These are phyloP conservation scores for Mycosphaerella sp. DNA, from an alignment of 2,329 filamentous ascomycete species.

Conservation along the genomic window DNA sequence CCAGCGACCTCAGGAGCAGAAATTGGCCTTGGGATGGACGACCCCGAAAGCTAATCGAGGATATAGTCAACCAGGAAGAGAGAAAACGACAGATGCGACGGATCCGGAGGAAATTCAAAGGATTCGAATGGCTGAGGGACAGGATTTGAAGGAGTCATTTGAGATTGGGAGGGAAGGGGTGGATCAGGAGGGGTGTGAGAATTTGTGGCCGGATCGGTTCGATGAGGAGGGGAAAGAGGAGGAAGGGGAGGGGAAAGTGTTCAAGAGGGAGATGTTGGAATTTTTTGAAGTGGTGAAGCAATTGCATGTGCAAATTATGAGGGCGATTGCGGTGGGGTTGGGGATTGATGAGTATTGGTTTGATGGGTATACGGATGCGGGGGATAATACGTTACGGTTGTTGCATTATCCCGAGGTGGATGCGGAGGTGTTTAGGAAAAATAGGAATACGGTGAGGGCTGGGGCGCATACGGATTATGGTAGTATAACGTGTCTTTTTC, in stretches of 20 bases:
- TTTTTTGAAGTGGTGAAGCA: slow-evolving; percentile 71
- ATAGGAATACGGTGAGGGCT: slow-evolving; percentile 54
- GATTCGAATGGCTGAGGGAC: slow-evolving; percentile 45
- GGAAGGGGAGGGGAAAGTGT: slow-evolving; percentile 51
- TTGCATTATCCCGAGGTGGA: slow-evolving; percentile 51
- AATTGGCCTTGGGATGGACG: slow-evolving; percentile 61
- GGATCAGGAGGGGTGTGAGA: slow-evolving; percentile 51
- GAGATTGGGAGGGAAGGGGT: slow-evolving; percentile 58
- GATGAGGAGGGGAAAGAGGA: slow-evolving; percentile 47
- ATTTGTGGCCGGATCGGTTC: slow-evolving; percentile 68
- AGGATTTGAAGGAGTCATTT: slow-evolving; percentile 53
- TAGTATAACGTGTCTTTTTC: slow-evolving; percentile 47
- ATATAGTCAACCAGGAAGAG: slow-evolving; percentile 49
- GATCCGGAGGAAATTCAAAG: slow-evolving; percentile 53
- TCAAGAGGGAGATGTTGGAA: slow-evolving; percentile 63
- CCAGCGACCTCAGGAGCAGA: slow-evolving; percentile 53
- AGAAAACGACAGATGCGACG: slow-evolving; percentile 59
- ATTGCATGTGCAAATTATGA: slow-evolving; percentile 66
- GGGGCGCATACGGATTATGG: slow-evolving; percentile 69
- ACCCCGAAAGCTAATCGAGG: slow-evolving; percentile 46
- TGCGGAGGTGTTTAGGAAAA: slow-evolving; percentile 48
- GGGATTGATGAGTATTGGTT: slow-evolving; percentile 69
- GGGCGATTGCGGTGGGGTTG: slow-evolving; percentile 56
- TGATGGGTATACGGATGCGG: slow-evolving; percentile 61
- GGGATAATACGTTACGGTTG: slow-evolving; percentile 58